Evolutionary conservation across 345 rosid genomes (phyloP).

Genomic region (Anastatica hierochuntica): DNA sequence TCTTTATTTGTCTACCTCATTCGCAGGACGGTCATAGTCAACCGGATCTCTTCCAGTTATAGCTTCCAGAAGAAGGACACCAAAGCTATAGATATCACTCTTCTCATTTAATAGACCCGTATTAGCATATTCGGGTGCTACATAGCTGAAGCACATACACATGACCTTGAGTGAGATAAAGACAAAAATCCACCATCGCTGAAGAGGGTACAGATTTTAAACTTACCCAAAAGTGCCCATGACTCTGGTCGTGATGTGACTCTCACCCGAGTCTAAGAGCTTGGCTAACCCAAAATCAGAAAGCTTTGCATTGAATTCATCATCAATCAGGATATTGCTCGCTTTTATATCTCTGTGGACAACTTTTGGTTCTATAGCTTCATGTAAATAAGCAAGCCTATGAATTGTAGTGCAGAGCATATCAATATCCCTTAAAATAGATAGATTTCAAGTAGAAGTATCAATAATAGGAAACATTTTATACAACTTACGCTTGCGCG

Average conservation of each 20-base stretch:
- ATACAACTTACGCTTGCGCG: slow-evolving; percentile 73
- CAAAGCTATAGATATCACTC: slow-evolving; percentile 93
- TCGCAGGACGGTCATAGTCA: slow-evolving; percentile 79
- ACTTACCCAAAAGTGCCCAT: slow-evolving; percentile 98
- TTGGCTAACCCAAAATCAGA: slow-evolving; percentile 98
- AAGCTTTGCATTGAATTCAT: slow-evolving; percentile 74
- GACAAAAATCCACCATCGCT: background rate
- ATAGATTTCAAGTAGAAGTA: background rate
- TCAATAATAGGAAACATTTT: slow-evolving; percentile 2
- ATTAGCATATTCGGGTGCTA: slow-evolving; percentile 96
- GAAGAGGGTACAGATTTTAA: background rate
- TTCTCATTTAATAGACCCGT: slow-evolving; percentile 82
- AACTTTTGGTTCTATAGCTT: slow-evolving; percentile 96
- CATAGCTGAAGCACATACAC: slow-evolving; percentile 50
- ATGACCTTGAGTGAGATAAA: background rate
- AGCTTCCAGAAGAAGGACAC: slow-evolving; percentile 80
- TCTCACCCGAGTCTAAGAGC: slow-evolving; percentile 81
- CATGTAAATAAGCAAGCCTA: slow-evolving; percentile 97
- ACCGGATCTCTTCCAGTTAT: slow-evolving; percentile 95
- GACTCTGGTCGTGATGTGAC: slow-evolving; percentile 90
- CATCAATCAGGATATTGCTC: slow-evolving; percentile 86
- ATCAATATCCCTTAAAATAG: background rate
- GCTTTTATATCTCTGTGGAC: slow-evolving; percentile 95
- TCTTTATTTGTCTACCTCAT: slow-evolving; percentile 43
- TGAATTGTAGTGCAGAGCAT: background rate